These are phyloP conservation scores for Zalerion maritima DNA, from an alignment of 495 filamentous ascomycete genomes.

Conservation along the genomic window DNA sequence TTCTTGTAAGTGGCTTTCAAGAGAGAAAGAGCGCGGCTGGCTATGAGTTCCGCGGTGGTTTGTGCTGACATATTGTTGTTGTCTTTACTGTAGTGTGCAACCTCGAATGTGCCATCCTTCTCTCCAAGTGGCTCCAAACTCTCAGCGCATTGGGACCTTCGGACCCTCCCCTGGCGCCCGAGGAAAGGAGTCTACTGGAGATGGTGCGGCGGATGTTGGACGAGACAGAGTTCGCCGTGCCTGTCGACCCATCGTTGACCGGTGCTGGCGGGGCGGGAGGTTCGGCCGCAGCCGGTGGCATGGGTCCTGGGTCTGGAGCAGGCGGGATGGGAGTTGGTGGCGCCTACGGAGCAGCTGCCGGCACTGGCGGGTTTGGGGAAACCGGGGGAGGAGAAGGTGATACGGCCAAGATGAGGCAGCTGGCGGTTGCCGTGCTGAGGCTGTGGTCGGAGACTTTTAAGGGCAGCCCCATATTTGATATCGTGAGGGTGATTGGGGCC, in stretches of 20 bases:
- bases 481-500: slow-evolving; percentile 47
- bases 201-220: slow-evolving; percentile 62
- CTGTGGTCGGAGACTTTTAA: slow-evolving; percentile 58
- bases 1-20: slow-evolving; percentile 27
- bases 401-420: slow-evolving; percentile 39
- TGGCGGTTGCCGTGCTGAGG: slow-evolving; percentile 47
- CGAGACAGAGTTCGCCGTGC: slow-evolving; percentile 59
- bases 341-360: too few relatives aligned
- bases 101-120: slow-evolving; percentile 53
- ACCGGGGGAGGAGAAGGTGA: too few relatives aligned
- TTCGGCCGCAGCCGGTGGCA: too few relatives aligned
- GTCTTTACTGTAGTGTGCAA: slow-evolving; percentile 35
- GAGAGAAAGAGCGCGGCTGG: neutral
- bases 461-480: slow-evolving; percentile 51
- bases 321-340: too few relatives aligned
- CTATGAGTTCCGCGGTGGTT: neutral
- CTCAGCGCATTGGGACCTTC: slow-evolving; percentile 27
- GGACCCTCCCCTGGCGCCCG: slow-evolving; percentile 29
- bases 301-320: too few relatives aligned
- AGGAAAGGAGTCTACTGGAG: slow-evolving; percentile 49
- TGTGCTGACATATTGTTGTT: slow-evolving; percentile 4
- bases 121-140: slow-evolving; percentile 39
- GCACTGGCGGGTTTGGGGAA: too few relatives aligned
- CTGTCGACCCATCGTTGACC: slow-evolving; percentile 32
- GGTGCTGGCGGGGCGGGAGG: slow-evolving; percentile 14